Evolutionary conservation across 495 filamentous ascomycete species (phyloP), one percentile per base, ranked within the genome.

Genomic region (Hypoxylon rickii): DNA sequence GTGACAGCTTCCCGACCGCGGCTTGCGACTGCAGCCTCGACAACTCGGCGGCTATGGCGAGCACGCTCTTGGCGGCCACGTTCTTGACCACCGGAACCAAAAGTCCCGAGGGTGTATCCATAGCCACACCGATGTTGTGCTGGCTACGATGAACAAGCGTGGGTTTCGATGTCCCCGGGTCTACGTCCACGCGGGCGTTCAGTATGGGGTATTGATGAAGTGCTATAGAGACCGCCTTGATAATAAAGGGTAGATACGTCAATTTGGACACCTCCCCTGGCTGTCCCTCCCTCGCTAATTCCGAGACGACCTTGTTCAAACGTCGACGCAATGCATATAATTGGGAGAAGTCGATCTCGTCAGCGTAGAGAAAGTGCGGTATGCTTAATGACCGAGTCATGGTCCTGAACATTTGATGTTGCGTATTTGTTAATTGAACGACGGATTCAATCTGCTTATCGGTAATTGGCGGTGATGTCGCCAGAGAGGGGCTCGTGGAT

Each of bases 91-190:
- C 95, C n/a, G 95, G 95, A 3, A 99, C 95, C 8, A 99, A 73
- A 13, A 99, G 82, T 8, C 95, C 95, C 7, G 75, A 74, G 0
- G 95, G 90, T 0, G 95, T 96, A 69, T 97, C 95, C 83, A 97
- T 92, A 32, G 94, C 95, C 10, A 99, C 79, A 41, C 95, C 95
- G 51, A 99, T 93, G 69, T 99, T 96, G 77, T 97, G 95, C 46
- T 88, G 83, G 31, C 81, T 80, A 40, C 90, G 88, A 71, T 87
- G 82, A 45, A 93, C 75, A 0, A 99, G 78, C 22, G 79, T 79
- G 3, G 89, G 86, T 59, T 87, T 88, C 24, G 61, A 61, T 12
- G 64, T 67, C 26, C 61, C 38, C 37, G 58, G 74, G 26, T 78
- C 73, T 44, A 71, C 51, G 44, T 96, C 90, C 19, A 97, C 79